Evolutionary conservation across 225 moss, liverwort and hornwort genomes (phyloP).

Genomic region (Straminergon stramineum): DNA sequence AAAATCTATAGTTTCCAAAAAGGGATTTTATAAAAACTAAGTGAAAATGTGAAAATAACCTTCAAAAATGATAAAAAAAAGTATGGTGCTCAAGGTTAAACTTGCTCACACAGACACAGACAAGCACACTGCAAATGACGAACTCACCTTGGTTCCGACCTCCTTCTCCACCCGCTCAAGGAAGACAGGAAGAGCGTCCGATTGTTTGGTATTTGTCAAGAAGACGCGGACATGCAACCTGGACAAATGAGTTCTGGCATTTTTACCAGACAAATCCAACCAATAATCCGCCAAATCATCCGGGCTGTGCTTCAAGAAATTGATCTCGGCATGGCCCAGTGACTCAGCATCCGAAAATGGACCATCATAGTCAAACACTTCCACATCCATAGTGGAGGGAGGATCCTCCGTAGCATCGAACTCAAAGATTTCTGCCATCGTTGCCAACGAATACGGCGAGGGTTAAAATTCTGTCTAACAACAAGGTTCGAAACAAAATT

Average conservation of each 20-base stretch:
- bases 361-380: slow-evolving; percentile 91
- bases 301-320: slow-evolving; percentile 66
- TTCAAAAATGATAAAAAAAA: background rate
- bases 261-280: slow-evolving; percentile 67
- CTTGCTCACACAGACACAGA: background rate
- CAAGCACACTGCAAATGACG: background rate
- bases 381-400: slow-evolving; percentile 84
- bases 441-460: background rate
- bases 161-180: slow-evolving; percentile 78
- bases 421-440: slow-evolving; percentile 50
- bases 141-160: slow-evolving; percentile 71
- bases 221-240: slow-evolving; percentile 70
- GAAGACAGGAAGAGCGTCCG: slow-evolving; percentile 55
- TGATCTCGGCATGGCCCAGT: slow-evolving; percentile 67
- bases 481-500: background rate
- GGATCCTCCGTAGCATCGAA: slow-evolving; percentile 98
- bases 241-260: slow-evolving; percentile 53
- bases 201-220: slow-evolving; percentile 60
- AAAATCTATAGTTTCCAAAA: background rate
- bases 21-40: background rate
- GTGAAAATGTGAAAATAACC: background rate
- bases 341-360: slow-evolving; percentile 88
- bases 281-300: slow-evolving; percentile 57
- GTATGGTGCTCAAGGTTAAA: background rate
- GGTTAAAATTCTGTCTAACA: background rate